These are phyloP conservation scores for Fusarium nygamai DNA, from an alignment of 2,329 filamentous ascomycete species.

Conservation along the genomic window DNA sequence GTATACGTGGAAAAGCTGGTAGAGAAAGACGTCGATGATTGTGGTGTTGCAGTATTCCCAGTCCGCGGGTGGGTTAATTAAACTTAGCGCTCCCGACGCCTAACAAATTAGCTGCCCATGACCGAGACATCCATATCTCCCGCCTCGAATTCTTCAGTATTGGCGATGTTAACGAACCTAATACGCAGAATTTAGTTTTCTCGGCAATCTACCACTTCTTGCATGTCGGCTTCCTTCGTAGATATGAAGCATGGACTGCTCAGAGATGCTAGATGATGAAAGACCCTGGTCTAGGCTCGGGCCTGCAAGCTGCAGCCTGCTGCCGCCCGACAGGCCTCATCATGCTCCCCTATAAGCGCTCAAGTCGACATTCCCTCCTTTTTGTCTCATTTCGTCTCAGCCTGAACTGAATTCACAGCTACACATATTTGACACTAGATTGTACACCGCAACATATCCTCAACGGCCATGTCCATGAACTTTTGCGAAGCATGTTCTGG, in stretches of 20 bases:
- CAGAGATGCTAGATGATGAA: not conserved
- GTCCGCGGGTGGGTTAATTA: not conserved
- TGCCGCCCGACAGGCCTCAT: not conserved
- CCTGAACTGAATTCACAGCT: too few species aligned
- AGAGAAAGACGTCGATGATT: not conserved
- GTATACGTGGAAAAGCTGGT: not conserved
- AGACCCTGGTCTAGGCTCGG: not conserved
- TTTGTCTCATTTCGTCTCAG: not conserved
- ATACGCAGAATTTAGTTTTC: not conserved
- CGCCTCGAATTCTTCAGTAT: not conserved
- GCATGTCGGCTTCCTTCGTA: too few species aligned
- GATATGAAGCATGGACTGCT: not conserved
- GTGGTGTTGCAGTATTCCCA: not conserved
- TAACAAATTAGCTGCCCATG: not conserved
- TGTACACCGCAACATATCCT: not conserved
- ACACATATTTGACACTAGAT: too few species aligned
- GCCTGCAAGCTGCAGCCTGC: not conserved
- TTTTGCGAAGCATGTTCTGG: constrained; percentile 12
- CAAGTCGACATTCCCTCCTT: not conserved
- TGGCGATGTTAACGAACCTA: not conserved
- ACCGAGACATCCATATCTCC: not conserved
- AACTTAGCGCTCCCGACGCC: not conserved
- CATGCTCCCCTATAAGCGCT: not conserved
- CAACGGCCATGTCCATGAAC: not conserved
- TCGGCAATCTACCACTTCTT: not conserved